Evolutionary conservation across 2,329 filamentous ascomycete genomes (phyloP), one percentile per base, ranked within the genome.

Genomic region (Aphanocladium album): DNA sequence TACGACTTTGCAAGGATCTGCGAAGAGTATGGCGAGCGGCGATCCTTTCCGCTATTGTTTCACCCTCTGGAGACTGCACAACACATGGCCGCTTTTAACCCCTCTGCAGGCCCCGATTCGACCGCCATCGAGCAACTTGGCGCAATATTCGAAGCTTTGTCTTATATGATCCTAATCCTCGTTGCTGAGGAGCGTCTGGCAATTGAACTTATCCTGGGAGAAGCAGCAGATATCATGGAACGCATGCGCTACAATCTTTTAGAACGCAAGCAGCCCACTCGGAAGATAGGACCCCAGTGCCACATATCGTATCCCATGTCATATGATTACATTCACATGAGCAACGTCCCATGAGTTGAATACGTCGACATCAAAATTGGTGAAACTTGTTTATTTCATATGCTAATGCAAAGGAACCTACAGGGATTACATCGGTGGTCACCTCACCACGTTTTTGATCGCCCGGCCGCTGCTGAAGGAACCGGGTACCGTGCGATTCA

Each of bases 171-270:
- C 25, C 6, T 50, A 14, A 27, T 16, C 8, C 30, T 57, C 1
- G 19, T 23, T n/a, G 27, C n/a, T 35, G 17, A 39, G 4, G 37
- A 57, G 12, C 16, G 45, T 17, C 16, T 57, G 8, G n/a, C n/a
- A 7, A 19, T 70, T 7, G 71, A 71, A 62, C 50, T 66, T n/a
- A 60, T 71, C n/a, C 61, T 65, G 19, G 70, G 69, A 1, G 71
- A 72, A 23, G 70, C 72, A 70, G 59, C 65, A 0, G 69, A 73
- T 43, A 59, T 67, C 19, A 58, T 72, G 64, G 71, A 72, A 43
- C 65, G 68, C 14, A 62, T 70, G 47, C 67, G 67, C 12, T 69
- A 70, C 52, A 63, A 64, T 41, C 50, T 49, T 16, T 61, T 72
- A 14, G 63, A 69, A 21, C 62, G 66, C 17, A 60, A 65, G 6